Conservation (phyloP, 768 basidiomycete genomes). For the Russula olivacea region DNA sequence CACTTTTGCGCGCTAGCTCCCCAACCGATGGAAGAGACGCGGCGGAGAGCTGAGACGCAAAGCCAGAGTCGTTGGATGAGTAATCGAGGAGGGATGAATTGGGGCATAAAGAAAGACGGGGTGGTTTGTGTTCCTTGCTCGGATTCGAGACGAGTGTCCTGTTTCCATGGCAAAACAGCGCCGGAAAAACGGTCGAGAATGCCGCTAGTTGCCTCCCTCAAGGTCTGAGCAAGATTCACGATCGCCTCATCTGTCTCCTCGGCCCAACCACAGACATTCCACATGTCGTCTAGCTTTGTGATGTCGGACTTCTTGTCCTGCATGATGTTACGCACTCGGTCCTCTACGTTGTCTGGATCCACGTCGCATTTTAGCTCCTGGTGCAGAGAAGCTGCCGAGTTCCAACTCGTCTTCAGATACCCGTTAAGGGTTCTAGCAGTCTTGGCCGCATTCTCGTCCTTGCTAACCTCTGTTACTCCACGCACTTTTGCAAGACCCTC, state of each 20-base stretch:
- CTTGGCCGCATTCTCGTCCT: background rate
- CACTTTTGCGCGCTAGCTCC: background rate
- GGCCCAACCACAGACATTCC: background rate
- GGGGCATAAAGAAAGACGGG: background rate
- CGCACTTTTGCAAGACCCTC: background rate
- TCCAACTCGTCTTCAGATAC: background rate
- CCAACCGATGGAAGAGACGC: background rate
- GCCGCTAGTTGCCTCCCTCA: background rate
- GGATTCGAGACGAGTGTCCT: background rate
- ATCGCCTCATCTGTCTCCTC: background rate
- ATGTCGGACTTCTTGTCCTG: background rate
- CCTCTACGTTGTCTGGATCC: background rate
- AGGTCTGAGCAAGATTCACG: background rate
- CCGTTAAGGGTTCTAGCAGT: background rate
- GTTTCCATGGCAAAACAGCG: background rate
- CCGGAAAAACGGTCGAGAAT: background rate
- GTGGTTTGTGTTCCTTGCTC: background rate
- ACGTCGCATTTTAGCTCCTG: background rate
- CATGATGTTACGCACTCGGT: background rate
- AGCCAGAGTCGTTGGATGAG: background rate
- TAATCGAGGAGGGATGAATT: background rate
- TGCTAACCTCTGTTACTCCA: background rate
- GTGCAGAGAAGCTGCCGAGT: background rate
- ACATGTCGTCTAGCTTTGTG: background rate
- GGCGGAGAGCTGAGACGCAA: background rate